phyloP scores from a whole-genome alignment of 352 stramenopile genomes.

The Globisporangium parvum region DNA sequence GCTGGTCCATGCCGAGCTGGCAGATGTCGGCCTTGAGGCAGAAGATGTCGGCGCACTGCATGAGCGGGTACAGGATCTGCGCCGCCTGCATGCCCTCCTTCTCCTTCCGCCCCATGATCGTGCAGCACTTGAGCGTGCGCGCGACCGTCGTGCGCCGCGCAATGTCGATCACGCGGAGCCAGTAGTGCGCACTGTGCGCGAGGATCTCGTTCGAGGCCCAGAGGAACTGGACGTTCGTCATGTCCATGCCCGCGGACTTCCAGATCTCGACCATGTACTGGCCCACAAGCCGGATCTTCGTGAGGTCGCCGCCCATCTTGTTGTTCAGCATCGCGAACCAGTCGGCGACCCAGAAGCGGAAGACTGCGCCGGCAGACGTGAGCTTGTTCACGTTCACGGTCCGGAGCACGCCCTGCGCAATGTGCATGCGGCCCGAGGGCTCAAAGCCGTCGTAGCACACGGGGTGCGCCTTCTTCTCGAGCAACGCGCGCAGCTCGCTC shows the following conservation, averaged over 20 bases:
- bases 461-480: conserved; percentile 88
- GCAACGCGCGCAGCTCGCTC: conserved; percentile 70
- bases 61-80: conserved; percentile 96
- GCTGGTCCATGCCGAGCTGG: conserved; percentile 98
- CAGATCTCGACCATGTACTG: conserved; percentile 99
- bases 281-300: conserved; percentile 95
- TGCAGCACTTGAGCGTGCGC: conserved; percentile 97
- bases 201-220: conserved; percentile 97
- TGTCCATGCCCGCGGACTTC: conserved; percentile 99
- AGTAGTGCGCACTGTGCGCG: conserved; percentile 86
- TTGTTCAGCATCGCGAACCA: conserved; percentile 99
- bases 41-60: conserved; percentile 99
- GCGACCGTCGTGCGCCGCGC: conserved; percentile 88
- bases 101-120: conserved; percentile 98
- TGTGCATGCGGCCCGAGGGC: conserved; percentile 98
- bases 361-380: conserved; percentile 92
- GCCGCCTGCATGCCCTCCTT: conserved; percentile 88
- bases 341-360: conserved; percentile 99
- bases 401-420: conserved; percentile 95
- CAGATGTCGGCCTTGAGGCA: conserved; percentile 99
- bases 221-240: conserved; percentile 98
- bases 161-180: conserved; percentile 93
- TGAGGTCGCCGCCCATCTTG: conserved; percentile 98
- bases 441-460: conserved; percentile 99
- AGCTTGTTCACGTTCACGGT: conserved; percentile 96